Evolutionary conservation across 345 rosid species (phyloP).

Genomic region (Brassica cretica): DNA sequence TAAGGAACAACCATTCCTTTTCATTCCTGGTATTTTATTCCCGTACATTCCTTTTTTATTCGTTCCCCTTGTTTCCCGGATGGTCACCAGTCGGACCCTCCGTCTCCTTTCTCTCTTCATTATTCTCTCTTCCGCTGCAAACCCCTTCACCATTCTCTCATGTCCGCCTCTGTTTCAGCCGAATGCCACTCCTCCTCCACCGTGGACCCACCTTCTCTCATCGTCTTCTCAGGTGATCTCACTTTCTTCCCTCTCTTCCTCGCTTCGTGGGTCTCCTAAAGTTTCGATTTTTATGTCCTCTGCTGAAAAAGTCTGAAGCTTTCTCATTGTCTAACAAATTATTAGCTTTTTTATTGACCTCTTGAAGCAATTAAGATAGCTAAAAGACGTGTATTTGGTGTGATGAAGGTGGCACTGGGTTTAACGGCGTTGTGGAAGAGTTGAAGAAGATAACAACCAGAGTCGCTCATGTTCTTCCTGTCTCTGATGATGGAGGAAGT

Average conservation of each 20-base stretch:
- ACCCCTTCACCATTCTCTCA: constrained; percentile 29
- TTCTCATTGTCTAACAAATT: too few species aligned
- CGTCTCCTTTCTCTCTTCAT: constrained; percentile 18
- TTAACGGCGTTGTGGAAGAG: constrained; percentile 92
- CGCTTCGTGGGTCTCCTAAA: neutral
- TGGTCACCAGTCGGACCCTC: too few species aligned
- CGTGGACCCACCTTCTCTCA: constrained; percentile 65
- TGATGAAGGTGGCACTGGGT: constrained; percentile 81
- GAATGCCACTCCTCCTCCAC: constrained; percentile 38
- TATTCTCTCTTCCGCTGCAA: constrained; percentile 21
- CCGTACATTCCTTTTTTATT: too few species aligned
- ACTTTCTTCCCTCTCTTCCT: neutral
- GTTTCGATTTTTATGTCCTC: neutral
- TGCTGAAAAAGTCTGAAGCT: neutral
- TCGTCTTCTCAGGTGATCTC: constrained; percentile 76
- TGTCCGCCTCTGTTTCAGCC: constrained; percentile 39
- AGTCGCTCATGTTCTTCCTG: constrained; percentile 92
- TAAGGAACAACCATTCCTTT: too few species aligned
- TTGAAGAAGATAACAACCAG: constrained; percentile 78
- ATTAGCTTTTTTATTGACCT: too few species aligned
- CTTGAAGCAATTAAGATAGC: too few species aligned
- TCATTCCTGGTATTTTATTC: too few species aligned
- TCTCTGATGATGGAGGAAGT: constrained; percentile 95
- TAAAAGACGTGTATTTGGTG: neutral
- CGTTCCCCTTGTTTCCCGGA: too few species aligned